Evolutionary conservation across 2,329 filamentous ascomycete genomes (phyloP), one percentile per base, ranked within the genome.

Genomic region (Claviceps sorghi): DNA sequence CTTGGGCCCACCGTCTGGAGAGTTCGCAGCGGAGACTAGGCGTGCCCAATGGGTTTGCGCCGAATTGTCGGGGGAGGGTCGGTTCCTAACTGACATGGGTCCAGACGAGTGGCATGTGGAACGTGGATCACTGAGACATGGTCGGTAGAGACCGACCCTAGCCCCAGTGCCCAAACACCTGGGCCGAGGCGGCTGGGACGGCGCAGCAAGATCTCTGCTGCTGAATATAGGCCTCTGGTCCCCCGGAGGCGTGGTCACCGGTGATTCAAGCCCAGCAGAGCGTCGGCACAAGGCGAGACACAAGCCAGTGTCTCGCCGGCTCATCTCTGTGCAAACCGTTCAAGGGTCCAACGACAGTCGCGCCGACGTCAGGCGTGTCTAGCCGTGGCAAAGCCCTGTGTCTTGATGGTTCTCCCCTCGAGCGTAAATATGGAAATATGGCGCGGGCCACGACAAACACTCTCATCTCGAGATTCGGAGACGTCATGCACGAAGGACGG

Each of bases 221-320:
- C 22, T 32, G 29, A 30, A 40, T 40, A 32, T 22, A 38, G 34
- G 32, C 29, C 42, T 19, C 43, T 38, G 11, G 43, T 43, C 38
- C 43, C 43, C 19, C 48, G 43, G 42, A 32, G 44, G 30, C 30
- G 10, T 47, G n/a, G 40, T 8, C 19, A 43, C 38, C 3, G 10
- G 34, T 52, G 40, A 19, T 47, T 42, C 41, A 50, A 51, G 40
- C 17, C 15, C 40, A 32, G 26, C 38, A 48, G 40, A 36, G 10
- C 49, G 32, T 42, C 48, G 52, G 44, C 48, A 53, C 43, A 53
- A 53, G 34, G 52, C 48, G 44, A n/a, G 52, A 53, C 43, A 41
- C 19, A 43, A 13, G 29, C 19, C 29, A 34, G 38, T 30, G 21
- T 42, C 38, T 36, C n/a, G 30, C 44, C 36, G 44, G 19, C 38